phyloP scores from a whole-genome alignment of 2,329 filamentous ascomycete species.

The Aspergillus fructus region DNA sequence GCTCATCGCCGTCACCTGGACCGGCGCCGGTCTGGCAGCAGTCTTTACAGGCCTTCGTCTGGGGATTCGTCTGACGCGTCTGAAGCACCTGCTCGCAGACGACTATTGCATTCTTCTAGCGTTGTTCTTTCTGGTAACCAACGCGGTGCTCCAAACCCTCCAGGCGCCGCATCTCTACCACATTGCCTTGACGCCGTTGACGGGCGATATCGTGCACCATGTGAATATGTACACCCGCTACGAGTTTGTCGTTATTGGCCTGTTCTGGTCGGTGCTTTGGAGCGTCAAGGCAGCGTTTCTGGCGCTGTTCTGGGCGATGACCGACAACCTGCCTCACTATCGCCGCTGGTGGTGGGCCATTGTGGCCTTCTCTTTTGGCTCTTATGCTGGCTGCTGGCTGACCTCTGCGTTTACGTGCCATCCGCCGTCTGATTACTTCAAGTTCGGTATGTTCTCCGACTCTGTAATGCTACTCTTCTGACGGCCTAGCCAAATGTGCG shows the following conservation, averaged over 20 bases:
- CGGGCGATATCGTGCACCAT: constrained; percentile 15
- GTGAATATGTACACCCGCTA: constrained; percentile 14
- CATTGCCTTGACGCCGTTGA: constrained; percentile 10
- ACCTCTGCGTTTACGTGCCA: constrained; percentile 19
- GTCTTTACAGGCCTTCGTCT: constrained; percentile 16
- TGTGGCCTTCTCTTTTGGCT: constrained; percentile 6
- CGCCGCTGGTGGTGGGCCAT: constrained; percentile 17
- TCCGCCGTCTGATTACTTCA: constrained; percentile 19
- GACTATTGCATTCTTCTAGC: constrained; percentile 21
- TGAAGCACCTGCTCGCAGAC: constrained; percentile 18
- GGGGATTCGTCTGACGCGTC: constrained; percentile 14
- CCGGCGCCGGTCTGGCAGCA: constrained; percentile 17
- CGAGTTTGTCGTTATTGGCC: constrained; percentile 20
- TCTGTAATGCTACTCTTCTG: not conserved
- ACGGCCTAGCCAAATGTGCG: constrained; percentile 13
- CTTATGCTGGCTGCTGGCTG: constrained; percentile 22
- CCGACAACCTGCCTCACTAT: constrained; percentile 17
- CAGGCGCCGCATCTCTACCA: constrained; percentile 23
- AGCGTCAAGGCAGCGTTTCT: constrained; percentile 22
- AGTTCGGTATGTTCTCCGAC: constrained; percentile 11
- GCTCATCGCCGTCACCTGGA: constrained; percentile 20
- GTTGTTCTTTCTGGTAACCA: constrained; percentile 16
- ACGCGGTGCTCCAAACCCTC: constrained; percentile 21
- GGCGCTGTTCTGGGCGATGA: constrained; percentile 21
- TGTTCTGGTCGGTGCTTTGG: constrained; percentile 25